phyloP scores from a whole-genome alignment of 257 asterid species.

The Forsythia viridissima region DNA sequence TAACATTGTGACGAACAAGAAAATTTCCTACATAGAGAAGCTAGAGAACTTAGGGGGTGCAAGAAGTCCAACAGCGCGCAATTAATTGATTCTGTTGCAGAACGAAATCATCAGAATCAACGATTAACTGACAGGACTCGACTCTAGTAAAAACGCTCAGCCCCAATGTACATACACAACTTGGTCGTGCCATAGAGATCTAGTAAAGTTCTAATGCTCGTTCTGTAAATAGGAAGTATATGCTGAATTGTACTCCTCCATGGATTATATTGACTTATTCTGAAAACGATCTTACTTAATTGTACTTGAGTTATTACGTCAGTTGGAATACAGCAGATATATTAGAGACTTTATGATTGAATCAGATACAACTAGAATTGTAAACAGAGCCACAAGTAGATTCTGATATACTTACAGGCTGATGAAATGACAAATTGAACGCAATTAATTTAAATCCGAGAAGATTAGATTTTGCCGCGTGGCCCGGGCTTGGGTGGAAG shows the following conservation, averaged over 20 bases:
- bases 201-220: background rate
- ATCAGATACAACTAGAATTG: background rate
- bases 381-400: constrained; percentile 30
- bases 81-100: constrained; percentile 36
- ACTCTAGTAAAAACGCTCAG: background rate
- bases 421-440: constrained; percentile 34
- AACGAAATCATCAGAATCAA: constrained; percentile 24
- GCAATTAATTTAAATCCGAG: constrained; percentile 6
- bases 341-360: background rate
- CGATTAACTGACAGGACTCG: constrained; percentile 24
- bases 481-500: constrained; percentile 89
- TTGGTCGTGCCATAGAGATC: background rate
- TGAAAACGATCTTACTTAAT: background rate
- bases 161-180: background rate
- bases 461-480: constrained; percentile 69
- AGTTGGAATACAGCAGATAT: too few species aligned
- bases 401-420: constrained; percentile 61
- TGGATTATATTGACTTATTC: background rate
- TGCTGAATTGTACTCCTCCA: background rate
- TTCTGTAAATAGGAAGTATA: background rate
- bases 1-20: constrained; percentile 47
- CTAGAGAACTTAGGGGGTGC: constrained; percentile 72
- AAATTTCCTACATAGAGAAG: constrained; percentile 58
- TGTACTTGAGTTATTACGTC: background rate
- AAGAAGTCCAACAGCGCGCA: constrained; percentile 89